phyloP scores from a whole-genome alignment of 805 yeast species.

The Myxozyma mucilagina region DNA sequence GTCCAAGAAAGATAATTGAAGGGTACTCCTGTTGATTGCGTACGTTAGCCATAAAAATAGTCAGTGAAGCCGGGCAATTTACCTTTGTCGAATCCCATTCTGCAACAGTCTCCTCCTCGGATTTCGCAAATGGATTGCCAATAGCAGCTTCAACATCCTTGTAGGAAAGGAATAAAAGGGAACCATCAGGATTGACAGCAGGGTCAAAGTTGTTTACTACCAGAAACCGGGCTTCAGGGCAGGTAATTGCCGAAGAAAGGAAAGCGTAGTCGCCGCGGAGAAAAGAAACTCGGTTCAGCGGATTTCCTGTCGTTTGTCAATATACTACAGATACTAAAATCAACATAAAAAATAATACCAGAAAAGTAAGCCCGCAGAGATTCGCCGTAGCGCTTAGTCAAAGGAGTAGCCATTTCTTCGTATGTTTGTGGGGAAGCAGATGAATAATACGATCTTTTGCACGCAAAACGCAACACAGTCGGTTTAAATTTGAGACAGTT shows the following conservation, averaged over 20 bases:
- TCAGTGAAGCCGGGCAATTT: conserved; percentile 7
- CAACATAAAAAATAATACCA: conserved; percentile 10
- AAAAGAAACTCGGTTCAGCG: conserved; percentile 64
- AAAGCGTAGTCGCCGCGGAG: conserved; percentile 58
- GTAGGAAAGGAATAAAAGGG: conserved; percentile 42
- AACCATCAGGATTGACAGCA: conserved; percentile 18
- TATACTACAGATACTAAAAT: conserved; percentile 33
- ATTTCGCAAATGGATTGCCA: conserved; percentile 41
- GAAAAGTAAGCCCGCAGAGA: conserved; percentile 29
- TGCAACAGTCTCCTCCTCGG: conserved; percentile 37
- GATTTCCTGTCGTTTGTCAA: conserved; percentile 47
- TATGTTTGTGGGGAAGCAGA: conserved; percentile 13
- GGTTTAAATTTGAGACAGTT: not conserved
- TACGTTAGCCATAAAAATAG: not conserved
- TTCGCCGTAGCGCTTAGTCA: conserved; percentile 33
- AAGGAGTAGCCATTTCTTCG: conserved; percentile 25
- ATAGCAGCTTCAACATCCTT: conserved; percentile 39
- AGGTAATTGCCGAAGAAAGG: conserved; percentile 48
- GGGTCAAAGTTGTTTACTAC: conserved; percentile 41
- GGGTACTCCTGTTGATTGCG: conserved; percentile 12
- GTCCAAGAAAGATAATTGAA: conserved; percentile 50
- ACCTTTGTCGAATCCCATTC: conserved; percentile 43
- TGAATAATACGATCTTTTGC: not conserved
- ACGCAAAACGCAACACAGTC: not conserved
- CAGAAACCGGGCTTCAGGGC: conserved; percentile 53